phyloP scores from a whole-genome alignment of 2,329 filamentous ascomycete genomes.

The Plectosphaerella sp. region DNA sequence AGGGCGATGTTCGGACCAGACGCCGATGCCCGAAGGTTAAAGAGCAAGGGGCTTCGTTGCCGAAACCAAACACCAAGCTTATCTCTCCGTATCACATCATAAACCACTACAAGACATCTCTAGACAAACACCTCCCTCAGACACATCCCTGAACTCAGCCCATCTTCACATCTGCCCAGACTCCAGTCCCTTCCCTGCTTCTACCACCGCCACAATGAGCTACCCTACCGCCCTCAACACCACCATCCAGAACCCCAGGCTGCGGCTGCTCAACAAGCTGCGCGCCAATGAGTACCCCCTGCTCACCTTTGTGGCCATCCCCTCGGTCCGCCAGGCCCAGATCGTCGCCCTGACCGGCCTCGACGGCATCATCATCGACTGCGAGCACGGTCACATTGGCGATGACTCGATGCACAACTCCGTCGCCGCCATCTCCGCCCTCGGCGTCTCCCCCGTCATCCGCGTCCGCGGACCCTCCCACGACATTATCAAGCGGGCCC shows the following conservation, averaged over 20 bases:
- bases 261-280: constrained; percentile 38
- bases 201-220: background rate
- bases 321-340: constrained; percentile 41
- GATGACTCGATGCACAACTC: constrained; percentile 4
- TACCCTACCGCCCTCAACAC: constrained; percentile 13
- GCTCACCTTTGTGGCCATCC: constrained; percentile 45
- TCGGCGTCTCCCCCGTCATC: constrained; percentile 31
- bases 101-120: background rate
- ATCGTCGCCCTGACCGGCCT: constrained; percentile 43
- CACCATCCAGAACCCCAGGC: constrained; percentile 30
- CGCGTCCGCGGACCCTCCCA: constrained; percentile 30
- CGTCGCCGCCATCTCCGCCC: constrained; percentile 2
- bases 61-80: background rate
- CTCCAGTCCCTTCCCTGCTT: background rate
- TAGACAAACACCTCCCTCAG: background rate
- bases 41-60: constrained; percentile 1
- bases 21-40: background rate
- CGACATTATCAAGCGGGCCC: constrained; percentile 44
- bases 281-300: constrained; percentile 31
- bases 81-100: background rate
- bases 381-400: constrained; percentile 3
- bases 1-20: background rate
- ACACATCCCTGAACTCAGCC: too few species aligned
- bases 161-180: too few species aligned
- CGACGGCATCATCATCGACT: constrained; percentile 32